Percentiles rank a stretch among this genome's conserved stretches.
Conservation (phyloP, 1,284 basidiomycete genomes). For the Grifola frondosa region DNA sequence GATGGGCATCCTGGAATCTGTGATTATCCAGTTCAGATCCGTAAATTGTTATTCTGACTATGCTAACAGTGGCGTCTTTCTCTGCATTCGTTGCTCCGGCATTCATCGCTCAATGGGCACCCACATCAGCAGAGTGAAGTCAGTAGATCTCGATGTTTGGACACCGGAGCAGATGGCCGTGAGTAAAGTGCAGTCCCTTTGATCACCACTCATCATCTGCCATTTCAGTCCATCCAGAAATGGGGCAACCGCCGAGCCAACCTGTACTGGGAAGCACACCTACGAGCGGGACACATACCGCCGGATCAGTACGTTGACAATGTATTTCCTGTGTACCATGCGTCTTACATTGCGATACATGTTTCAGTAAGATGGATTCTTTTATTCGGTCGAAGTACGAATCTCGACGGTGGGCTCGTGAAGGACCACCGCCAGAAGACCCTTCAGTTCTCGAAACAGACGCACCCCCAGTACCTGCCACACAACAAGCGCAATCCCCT, state of each 20-base stretch:
- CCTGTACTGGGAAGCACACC: constrained; percentile 95
- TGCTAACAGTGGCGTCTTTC: constrained; percentile 74
- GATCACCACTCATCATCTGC: background rate
- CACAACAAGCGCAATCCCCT: constrained; percentile 28
- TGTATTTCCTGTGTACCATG: background rate
- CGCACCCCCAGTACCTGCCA: constrained; percentile 23
- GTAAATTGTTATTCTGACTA: constrained; percentile 8
- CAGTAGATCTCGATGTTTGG: constrained; percentile 97
- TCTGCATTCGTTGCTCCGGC: constrained; percentile 98
- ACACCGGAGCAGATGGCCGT: constrained; percentile 97
- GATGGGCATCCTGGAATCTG: constrained; percentile 99
- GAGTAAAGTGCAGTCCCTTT: constrained; percentile 30
- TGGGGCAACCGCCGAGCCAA: constrained; percentile 96
- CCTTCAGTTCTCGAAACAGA: constrained; percentile 76
- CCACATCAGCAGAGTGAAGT: constrained; percentile 96
- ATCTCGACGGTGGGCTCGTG: constrained; percentile 87
- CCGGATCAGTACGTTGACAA: constrained; percentile 82
- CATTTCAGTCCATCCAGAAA: constrained; percentile 75
- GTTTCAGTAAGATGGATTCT: constrained; percentile 90
- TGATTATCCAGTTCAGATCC: constrained; percentile 37
- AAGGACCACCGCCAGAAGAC: constrained; percentile 81
- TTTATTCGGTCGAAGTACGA: constrained; percentile 99
- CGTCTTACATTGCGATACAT: background rate
- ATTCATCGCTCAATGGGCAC: constrained; percentile 98
- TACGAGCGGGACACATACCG: constrained; percentile 90